Evolutionary conservation across 2,329 filamentous ascomycete genomes (phyloP), one percentile per base, ranked within the genome.

Genomic region (Pezizomycotina sp.): DNA sequence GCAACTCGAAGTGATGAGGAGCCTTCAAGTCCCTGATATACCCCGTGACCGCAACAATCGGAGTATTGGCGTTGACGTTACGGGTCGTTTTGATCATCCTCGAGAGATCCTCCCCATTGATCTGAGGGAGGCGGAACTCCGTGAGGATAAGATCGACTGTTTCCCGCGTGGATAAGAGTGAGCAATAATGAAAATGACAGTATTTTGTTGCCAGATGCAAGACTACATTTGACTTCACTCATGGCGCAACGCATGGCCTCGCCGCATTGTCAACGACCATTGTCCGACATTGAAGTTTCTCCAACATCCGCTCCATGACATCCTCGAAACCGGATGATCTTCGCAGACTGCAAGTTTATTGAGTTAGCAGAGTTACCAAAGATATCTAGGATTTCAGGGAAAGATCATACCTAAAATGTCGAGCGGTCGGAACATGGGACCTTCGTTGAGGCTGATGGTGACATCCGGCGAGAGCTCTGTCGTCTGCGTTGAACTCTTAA

Each of bases 261-360:
- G 0, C 81, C 76, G 1, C 89, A 49, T 84, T 92, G 3, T 76
- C 69, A 4, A 89, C 86, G 2, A 81, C 83, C 51, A 98, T 89
- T 6, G 86, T 93, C 26, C 89, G 79, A 52, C 89, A 98, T 22
- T 82, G 77, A 22, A 95, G 64, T 59, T 95, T 98, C 57, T 98
- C 89, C 34, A 98, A 67, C 5, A 98, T 62, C 51, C 92, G 89
- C 55, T 98, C 89, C 86, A 98, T 95, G n/a, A 98, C 63, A 98
- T 74, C 14, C 86, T 72, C 4, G 89, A 92, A 3, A 98, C 86
- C 0, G 89, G 89, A 55, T 98, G 89, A 52, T 98, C 89, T 59
- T 98, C 89, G 55, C 89, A 95, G 33, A 98, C 92, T 52, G 23
- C 7, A 24, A 20, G 20, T 15, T 23, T 12, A 20, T 36, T 31